These are phyloP conservation scores for Pyrenochaeta sp. DNA, from an alignment of 2,329 filamentous ascomycete genomes.

Conservation along the genomic window DNA sequence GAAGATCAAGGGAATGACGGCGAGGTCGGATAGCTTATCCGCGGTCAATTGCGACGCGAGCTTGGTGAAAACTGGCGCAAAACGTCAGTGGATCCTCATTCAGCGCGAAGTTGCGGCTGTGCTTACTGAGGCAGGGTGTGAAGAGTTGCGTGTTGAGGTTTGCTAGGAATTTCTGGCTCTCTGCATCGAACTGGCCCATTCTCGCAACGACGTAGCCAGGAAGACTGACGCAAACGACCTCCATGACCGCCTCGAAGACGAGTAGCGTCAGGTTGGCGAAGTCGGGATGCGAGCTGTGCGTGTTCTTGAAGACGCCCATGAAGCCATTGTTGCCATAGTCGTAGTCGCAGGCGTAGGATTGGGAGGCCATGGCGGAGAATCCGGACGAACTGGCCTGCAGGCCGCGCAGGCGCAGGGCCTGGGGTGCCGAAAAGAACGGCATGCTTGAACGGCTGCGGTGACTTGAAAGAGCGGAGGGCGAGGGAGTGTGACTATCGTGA, in stretches of 20 bases:
- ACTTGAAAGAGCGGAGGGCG: conserved; percentile 19
- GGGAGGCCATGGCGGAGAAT: conserved; percentile 47
- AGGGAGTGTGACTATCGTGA: conserved; percentile 26
- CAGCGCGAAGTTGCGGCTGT: neutral
- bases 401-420: conserved; percentile 49
- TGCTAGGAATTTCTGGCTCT: conserved; percentile 94
- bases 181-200: conserved; percentile 91
- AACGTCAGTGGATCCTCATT: conserved; percentile 15
- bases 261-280: conserved; percentile 76
- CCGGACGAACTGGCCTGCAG: conserved; percentile 27
- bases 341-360: conserved; percentile 42
- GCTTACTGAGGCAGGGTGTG: conserved; percentile 89
- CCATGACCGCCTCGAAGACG: conserved; percentile 93
- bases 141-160: conserved; percentile 97
- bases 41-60: conserved; percentile 92
- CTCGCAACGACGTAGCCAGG: conserved; percentile 93
- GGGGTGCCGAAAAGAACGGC: conserved; percentile 42
- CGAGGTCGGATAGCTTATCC: conserved; percentile 87
- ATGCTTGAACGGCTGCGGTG: conserved; percentile 27
- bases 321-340: conserved; percentile 40
- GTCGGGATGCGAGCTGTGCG: conserved; percentile 65
- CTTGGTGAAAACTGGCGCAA: conserved; percentile 84
- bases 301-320: conserved; percentile 44
- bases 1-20: conserved; percentile 96
- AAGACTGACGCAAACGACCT: conserved; percentile 93